phyloP scores from a whole-genome alignment of 805 yeast genomes.

The Hermanozyma aechmeae region DNA sequence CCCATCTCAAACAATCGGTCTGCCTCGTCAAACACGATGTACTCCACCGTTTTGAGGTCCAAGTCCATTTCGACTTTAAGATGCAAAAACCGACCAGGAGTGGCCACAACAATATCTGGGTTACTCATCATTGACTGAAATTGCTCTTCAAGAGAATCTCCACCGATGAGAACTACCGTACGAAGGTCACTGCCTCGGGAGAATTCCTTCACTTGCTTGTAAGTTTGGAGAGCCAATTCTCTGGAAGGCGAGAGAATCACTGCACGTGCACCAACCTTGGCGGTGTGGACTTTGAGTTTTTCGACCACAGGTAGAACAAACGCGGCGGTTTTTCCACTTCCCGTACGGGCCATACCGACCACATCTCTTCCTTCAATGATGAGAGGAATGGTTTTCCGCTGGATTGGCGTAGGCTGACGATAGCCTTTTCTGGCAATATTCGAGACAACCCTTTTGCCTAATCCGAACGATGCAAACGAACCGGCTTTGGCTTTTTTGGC shows the following conservation, averaged over 20 bases:
- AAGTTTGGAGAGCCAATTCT: conserved; percentile 92
- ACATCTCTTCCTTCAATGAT: conserved; percentile 84
- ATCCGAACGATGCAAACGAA: conserved; percentile 83
- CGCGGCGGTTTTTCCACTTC: conserved; percentile 98
- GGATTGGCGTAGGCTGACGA: conserved; percentile 95
- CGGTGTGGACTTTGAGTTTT: conserved; percentile 70
- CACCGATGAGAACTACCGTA: conserved; percentile 81
- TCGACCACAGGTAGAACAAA: conserved; percentile 87
- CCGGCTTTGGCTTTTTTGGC: conserved; percentile 64
- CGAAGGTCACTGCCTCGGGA: conserved; percentile 76
- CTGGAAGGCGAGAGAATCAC: conserved; percentile 88
- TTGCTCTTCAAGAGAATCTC: conserved; percentile 97
- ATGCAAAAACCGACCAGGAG: conserved; percentile 97
- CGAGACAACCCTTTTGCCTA: conserved; percentile 58
- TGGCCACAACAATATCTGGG: conserved; percentile 92
- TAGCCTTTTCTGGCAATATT: conserved; percentile 81
- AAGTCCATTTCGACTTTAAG: conserved; percentile 91
- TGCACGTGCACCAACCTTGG: conserved; percentile 84
- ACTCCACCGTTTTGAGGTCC: conserved; percentile 75
- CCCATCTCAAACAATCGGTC: conserved; percentile 96
- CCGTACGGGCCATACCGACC: conserved; percentile 99
- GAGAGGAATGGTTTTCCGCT: conserved; percentile 88
- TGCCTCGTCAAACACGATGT: conserved; percentile 93
- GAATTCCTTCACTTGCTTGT: conserved; percentile 82
- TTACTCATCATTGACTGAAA: conserved; percentile 85